Evolutionary conservation across 306 rosid species (phyloP).

Genomic region (Spatholobus suberectus): DNA sequence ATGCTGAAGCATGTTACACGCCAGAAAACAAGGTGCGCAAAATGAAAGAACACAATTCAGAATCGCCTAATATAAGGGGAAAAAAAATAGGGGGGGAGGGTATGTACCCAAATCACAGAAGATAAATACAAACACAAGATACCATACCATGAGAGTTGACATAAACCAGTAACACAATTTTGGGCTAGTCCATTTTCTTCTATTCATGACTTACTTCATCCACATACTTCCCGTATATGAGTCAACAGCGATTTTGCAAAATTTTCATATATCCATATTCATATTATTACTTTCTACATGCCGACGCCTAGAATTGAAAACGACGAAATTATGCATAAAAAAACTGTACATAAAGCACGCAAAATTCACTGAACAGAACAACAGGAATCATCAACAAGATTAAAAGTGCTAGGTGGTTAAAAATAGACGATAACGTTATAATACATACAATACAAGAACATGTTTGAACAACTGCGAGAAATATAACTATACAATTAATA

Average conservation of each 20-base stretch:
- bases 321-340: neutral
- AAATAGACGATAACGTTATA: neutral
- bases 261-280: neutral
- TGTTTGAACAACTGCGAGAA: neutral
- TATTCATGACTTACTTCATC: neutral
- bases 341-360: neutral
- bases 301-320: neutral
- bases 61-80: neutral
- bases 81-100: neutral
- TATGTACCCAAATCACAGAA: neutral
- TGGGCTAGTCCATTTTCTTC: neutral
- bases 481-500: neutral
- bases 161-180: neutral
- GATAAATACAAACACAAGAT: neutral
- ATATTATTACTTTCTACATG: neutral
- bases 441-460: neutral
- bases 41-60: neutral
- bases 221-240: neutral
- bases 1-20: conserved; percentile 16
- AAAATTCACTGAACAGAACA: neutral
- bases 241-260: neutral
- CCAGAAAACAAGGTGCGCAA: neutral
- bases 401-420: neutral
- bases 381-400: neutral
- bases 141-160: conserved; percentile 3